phyloP scores from a whole-genome alignment of 2,329 filamentous ascomycete species.

The Fusarium goolgardi region DNA sequence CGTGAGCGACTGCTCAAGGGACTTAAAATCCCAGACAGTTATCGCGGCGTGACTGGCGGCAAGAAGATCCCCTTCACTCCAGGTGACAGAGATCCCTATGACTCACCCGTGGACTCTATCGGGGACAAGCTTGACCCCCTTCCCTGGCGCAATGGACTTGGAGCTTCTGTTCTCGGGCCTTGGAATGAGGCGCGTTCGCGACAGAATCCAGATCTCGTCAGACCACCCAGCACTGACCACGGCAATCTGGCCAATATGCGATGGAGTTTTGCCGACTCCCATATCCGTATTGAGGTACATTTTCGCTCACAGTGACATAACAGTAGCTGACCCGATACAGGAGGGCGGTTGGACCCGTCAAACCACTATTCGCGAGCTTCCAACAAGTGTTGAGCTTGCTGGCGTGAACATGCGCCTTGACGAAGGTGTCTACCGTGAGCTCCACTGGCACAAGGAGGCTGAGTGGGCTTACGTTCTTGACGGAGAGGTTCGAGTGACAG shows the following conservation, averaged over 20 bases:
- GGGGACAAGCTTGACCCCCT: slow-evolving; percentile 71
- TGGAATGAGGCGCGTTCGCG: slow-evolving; percentile 75
- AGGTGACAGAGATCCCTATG: slow-evolving; percentile 69
- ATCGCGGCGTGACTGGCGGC: slow-evolving; percentile 50
- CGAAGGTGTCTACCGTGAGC: slow-evolving; percentile 77
- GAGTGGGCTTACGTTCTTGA: slow-evolving; percentile 83
- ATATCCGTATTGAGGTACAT: slow-evolving; percentile 70
- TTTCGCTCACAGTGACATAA: accelerated
- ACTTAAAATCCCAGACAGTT: slow-evolving; percentile 59
- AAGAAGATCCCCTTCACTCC: slow-evolving; percentile 67
- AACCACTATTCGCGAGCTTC: slow-evolving; percentile 74
- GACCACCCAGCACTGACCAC: slow-evolving; percentile 78
- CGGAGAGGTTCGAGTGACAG: slow-evolving; percentile 77
- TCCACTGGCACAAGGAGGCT: slow-evolving; percentile 85
- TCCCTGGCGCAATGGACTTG: slow-evolving; percentile 72
- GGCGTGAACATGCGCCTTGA: slow-evolving; percentile 84
- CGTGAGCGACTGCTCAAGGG: slow-evolving; percentile 66
- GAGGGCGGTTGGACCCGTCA: slow-evolving; percentile 83
- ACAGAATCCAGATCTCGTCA: slow-evolving; percentile 77
- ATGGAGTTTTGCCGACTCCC: slow-evolving; percentile 76
- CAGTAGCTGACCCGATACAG: slow-evolving; percentile 51
- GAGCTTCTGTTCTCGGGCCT: slow-evolving; percentile 75
- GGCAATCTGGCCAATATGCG: slow-evolving; percentile 77
- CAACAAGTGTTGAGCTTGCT: slow-evolving; percentile 75
- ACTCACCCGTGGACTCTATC: slow-evolving; percentile 70